phyloP scores from a whole-genome alignment of 78 protist species.

The Salpingoeca rosetta region DNA sequence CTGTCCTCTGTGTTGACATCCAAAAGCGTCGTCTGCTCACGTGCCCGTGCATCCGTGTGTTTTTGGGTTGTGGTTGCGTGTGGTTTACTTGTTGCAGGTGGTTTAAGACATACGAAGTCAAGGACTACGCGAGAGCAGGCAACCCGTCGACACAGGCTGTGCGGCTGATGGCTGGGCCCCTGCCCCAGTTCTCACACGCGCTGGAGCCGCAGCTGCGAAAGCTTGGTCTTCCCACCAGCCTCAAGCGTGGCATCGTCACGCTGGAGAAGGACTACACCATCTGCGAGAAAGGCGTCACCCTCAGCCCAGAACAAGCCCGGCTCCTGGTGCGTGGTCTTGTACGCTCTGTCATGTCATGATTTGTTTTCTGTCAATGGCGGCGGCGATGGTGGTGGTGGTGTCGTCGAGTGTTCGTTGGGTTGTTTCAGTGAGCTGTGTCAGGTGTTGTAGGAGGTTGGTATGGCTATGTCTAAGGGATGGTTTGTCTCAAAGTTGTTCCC shows the following conservation, averaged over 20 bases:
- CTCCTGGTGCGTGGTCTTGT: conserved; percentile 18
- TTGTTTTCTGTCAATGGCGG: too few species aligned
- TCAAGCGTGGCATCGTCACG: conserved; percentile 41
- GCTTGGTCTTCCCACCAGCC: conserved; percentile 11
- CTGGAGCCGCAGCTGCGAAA: background rate
- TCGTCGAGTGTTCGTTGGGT: too few species aligned
- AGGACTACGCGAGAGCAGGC: conserved; percentile 82
- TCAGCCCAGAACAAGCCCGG: conserved; percentile 64
- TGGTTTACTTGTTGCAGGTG: conserved; percentile 1
- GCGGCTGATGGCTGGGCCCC: conserved; percentile 19
- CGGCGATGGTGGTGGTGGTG: too few species aligned
- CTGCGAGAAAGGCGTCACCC: conserved; percentile 44
- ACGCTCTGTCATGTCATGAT: background rate
- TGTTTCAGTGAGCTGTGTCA: too few species aligned
- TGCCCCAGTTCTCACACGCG: background rate
- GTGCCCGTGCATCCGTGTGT: background rate
- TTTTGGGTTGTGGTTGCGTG: background rate
- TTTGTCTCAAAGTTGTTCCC: too few species aligned
- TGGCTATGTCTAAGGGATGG: too few species aligned
- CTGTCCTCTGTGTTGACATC: background rate
- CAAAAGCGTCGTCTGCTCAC: background rate
- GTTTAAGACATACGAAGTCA: conserved; percentile 21
- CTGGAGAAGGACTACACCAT: conserved; percentile 46
- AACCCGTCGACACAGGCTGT: conserved; percentile 49
- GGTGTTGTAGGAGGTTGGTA: too few species aligned